Conservation (phyloP, 176 grass and related monocot genomes). For the Puccinellia tenuiflora region DNA sequence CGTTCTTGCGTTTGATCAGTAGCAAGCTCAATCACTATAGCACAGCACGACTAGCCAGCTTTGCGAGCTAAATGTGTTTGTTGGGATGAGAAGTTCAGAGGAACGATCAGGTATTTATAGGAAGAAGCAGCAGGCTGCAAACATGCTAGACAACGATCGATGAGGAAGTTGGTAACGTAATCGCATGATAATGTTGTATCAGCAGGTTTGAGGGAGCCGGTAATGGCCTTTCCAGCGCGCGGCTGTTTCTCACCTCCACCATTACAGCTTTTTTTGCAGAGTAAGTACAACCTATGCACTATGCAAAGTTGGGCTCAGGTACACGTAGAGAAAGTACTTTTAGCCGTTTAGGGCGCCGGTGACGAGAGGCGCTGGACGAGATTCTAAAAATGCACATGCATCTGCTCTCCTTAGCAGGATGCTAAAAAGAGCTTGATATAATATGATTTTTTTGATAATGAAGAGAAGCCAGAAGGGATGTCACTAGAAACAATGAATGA, state of each 20-base stretch:
- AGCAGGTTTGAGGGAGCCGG: slow-evolving; percentile 32
- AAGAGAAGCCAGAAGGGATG: too few species aligned
- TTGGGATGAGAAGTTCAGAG: not conserved
- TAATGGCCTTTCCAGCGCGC: slow-evolving; percentile 48
- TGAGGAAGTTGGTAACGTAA: not conserved
- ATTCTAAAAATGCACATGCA: not conserved
- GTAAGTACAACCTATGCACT: slow-evolving; percentile 73
- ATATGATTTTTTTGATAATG: too few species aligned
- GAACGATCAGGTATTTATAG: slow-evolving; percentile 16
- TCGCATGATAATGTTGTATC: not conserved
- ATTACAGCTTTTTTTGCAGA: slow-evolving; percentile 24
- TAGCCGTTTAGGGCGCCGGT: not conserved
- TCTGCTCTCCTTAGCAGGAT: not conserved
- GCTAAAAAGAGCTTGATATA: not conserved
- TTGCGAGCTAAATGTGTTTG: not conserved
- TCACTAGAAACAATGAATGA: too few species aligned
- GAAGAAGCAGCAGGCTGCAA: not conserved
- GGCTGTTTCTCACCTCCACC: slow-evolving; percentile 18
- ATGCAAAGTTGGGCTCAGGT: not conserved
- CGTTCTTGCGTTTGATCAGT: not conserved
- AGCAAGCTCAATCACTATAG: not conserved
- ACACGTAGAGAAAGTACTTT: slow-evolving; percentile 24
- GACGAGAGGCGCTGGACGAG: not conserved
- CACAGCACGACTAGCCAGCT: not conserved
- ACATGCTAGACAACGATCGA: not conserved